phyloP scores from a whole-genome alignment of 306 rosid species.

The Cucumis melo region DNA sequence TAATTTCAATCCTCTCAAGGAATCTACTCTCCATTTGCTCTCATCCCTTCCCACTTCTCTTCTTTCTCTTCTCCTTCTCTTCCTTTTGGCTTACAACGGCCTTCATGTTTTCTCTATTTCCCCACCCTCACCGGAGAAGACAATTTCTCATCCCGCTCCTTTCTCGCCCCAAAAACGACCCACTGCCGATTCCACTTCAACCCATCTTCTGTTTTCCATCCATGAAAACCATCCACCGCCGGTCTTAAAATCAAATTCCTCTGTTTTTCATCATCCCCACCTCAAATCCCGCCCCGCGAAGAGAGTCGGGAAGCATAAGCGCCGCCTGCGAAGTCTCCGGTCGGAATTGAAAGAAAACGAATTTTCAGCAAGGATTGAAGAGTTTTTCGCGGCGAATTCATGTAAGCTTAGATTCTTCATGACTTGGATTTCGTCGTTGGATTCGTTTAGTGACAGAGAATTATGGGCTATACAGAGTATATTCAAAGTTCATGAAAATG shows the following conservation, averaged over 20 bases:
- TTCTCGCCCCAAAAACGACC: slow-evolving; percentile 9
- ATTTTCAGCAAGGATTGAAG: slow-evolving; percentile 27
- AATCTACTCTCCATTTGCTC: slow-evolving; percentile 21
- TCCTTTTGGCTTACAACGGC: slow-evolving; percentile 51
- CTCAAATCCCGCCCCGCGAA: slow-evolving; percentile 3
- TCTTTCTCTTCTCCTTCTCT: slow-evolving; percentile 39
- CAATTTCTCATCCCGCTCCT: slow-evolving; percentile 4
- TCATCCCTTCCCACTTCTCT: slow-evolving; percentile 38
- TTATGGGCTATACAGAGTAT: slow-evolving; percentile 51
- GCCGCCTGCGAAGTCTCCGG: slow-evolving; percentile 29
- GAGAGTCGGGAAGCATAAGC: slow-evolving; percentile 30
- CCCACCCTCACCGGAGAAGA: slow-evolving; percentile 25
- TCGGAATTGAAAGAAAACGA: slow-evolving; percentile 6
- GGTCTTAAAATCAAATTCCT: slow-evolving; percentile 14
- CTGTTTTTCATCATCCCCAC: slow-evolving; percentile 11
- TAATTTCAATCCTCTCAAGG: slow-evolving; percentile 23
- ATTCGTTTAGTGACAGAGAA: slow-evolving; percentile 49
- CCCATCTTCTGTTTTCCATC: slow-evolving; percentile 14
- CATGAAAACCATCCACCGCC: slow-evolving; percentile 24
- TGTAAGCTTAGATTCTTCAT: slow-evolving; percentile 64
- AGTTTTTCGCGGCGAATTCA: slow-evolving; percentile 31
- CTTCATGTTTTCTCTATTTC: slow-evolving; percentile 32
- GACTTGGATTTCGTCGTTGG: slow-evolving; percentile 79
- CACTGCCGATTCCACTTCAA: slow-evolving; percentile 15
- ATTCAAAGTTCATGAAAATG: slow-evolving; percentile 51